Conservation (phyloP, 2,329 filamentous ascomycete species). For the Escovopsis sp. region DNA sequence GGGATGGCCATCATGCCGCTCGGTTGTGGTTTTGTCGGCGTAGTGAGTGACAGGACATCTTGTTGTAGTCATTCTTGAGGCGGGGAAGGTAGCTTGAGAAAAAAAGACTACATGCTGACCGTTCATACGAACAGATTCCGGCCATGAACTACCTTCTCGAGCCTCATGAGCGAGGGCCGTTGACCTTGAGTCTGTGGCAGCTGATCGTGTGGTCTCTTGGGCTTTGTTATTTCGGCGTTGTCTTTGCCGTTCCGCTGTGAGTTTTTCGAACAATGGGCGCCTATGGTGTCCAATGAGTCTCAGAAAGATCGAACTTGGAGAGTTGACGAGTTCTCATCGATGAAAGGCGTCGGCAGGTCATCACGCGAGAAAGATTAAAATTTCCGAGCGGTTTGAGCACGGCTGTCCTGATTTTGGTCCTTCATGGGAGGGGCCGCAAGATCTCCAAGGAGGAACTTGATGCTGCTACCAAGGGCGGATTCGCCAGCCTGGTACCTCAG, state of each 20-base stretch:
- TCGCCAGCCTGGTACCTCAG: slow-evolving; percentile 27
- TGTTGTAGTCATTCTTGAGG: too few relatives aligned
- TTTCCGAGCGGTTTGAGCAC: slow-evolving; percentile 95
- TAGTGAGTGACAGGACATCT: slow-evolving; percentile 29
- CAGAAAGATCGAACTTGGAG: not conserved
- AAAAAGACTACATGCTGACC: too few relatives aligned
- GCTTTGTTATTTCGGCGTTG: slow-evolving; percentile 89
- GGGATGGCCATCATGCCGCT: slow-evolving; percentile 94
- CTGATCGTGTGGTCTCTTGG: slow-evolving; percentile 83
- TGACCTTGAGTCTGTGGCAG: slow-evolving; percentile 58
- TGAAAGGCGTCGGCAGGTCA: slow-evolving; percentile 62
- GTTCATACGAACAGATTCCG: slow-evolving; percentile 49
- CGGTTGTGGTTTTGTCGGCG: slow-evolving; percentile 88
- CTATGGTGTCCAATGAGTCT: too few relatives aligned
- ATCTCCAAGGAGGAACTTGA: slow-evolving; percentile 19
- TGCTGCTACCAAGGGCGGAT: slow-evolving; percentile 21
- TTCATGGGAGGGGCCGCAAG: slow-evolving; percentile 48
- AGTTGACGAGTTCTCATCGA: not conserved
- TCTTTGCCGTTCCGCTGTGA: slow-evolving; percentile 81
- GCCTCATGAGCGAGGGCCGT: slow-evolving; percentile 61
- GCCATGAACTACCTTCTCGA: slow-evolving; percentile 77
- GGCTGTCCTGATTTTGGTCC: slow-evolving; percentile 76
- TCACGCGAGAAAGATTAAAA: slow-evolving; percentile 79
- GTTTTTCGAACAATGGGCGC: slow-evolving; percentile 5
- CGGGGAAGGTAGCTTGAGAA: too few relatives aligned